Base-by-base conservation (phyloP, 306 rosid species). In the Begonia peltatifolia region DNA sequence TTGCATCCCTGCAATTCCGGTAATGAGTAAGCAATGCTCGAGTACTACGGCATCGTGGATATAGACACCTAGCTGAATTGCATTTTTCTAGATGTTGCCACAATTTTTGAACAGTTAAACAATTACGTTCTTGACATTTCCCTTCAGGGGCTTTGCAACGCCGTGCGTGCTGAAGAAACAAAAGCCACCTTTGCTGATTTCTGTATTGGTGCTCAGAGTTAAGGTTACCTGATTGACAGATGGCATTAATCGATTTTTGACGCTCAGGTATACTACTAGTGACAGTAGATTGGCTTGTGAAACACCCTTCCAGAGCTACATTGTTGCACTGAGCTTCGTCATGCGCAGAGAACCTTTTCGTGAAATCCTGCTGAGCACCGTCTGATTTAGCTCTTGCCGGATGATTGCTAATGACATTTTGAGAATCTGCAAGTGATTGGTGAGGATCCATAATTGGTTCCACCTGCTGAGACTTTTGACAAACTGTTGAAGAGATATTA, bases 181-280 rank as follows among this genome's bases (percentile, higher is more conserved):
- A 64, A 71, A 92, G 94, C 99, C 99, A 92, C 64, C 71, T 81
- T 63, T 79, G 96, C 63, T 92, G 99, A 72, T 83, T 81, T 63
- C 61, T 57, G 54, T 68, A 83, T 14, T 69, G 76, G 16, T 44
- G 70, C 13, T 68, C 73, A 23, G 17, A n/a, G 47, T 59, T 58
- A 23, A 42, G 36, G 51, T 44, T 50, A 13, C 36, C 23, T 43
- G 71, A 55, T 55, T 62, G 68, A 51, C 58, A 61, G n/a, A 47
- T 44, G 52, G 52, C 58, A 68, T 35, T 58, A 9, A 53, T 53
- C 9, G 71, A 41, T 66, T 74, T 84, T 46, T 59, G 65, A 49
- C 62, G 68, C 68, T 69, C 77, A 57, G 77, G 35, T 43, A 71
- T 60, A 52, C 65, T 72, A 68, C 76, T 73, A 52, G 79, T 52